Evolutionary conservation across 768 basidiomycete species (phyloP).

Genomic region (Psilocybe cyanescens): DNA sequence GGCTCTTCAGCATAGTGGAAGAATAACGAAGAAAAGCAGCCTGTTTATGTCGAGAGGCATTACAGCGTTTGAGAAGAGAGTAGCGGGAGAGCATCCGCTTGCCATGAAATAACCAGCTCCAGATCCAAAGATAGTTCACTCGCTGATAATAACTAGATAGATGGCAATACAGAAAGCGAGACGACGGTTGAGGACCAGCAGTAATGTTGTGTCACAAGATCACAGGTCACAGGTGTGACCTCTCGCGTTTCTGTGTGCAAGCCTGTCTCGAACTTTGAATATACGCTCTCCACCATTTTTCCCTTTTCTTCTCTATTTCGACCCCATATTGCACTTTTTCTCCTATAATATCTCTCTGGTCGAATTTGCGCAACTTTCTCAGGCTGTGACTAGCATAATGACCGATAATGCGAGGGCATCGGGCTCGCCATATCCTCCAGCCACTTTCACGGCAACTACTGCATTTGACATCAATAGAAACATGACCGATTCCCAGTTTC

Average conservation of each 20-base stretch:
- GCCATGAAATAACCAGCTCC: conserved; percentile 19
- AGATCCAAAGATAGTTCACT: neutral
- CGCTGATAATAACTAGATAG: neutral
- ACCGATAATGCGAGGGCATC: conserved; percentile 28
- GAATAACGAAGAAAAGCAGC: conserved; percentile 6
- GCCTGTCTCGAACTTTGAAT: conserved; percentile 12
- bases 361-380: neutral
- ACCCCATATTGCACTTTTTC: neutral
- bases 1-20: conserved; percentile 9
- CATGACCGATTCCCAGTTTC: conserved; percentile 67
- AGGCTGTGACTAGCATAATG: conserved; percentile 21
- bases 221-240: conserved; percentile 25
- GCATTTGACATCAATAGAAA: conserved; percentile 37
- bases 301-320: conserved; percentile 1
- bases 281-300: conserved; percentile 3
- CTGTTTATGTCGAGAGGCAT: conserved; percentile 7
- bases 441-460: conserved; percentile 29
- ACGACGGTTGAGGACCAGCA: neutral
- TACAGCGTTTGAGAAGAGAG: conserved; percentile 14
- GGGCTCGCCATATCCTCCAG: conserved; percentile 16
- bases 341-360: neutral
- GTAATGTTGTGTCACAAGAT: conserved; percentile 1
- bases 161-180: neutral
- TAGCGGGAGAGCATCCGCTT: conserved; percentile 26
- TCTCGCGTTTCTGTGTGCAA: conserved; percentile 22